Base-by-base conservation (phyloP, 2,329 filamentous ascomycete genomes). In the Penicillium rolfsii region DNA sequence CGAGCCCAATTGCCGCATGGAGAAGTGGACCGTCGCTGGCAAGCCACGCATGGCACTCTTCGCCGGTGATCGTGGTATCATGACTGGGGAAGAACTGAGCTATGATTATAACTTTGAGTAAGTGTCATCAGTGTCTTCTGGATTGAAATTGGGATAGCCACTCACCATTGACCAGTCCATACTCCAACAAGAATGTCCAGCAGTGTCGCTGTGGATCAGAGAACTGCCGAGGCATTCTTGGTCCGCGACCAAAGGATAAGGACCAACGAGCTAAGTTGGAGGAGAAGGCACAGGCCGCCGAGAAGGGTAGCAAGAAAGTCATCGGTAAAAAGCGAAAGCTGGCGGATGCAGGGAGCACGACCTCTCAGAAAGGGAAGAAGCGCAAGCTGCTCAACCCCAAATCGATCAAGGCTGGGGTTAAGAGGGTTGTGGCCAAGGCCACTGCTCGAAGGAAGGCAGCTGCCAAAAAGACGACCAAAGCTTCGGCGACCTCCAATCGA, bases 31-130 rank as follows among this genome's bases (percentile, higher is more conserved):
- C 63, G 95, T 99, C 57, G 89, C 89, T 52, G 93, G 93, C 30
- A 93, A 96, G 75, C 94, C 94, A 45, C 88, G 95, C 58, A 98
- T 99, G 92, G 95, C 93, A 16, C 85, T 99, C 1, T 99, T 99
- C 74, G 95, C 95, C 12, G 94, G 94, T 35, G 90, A 96, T 69
- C 83, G 84, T 52, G 92, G 92, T 14, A 94, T 99, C 74, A 91
- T 91, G 87, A 97, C 93, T 11, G 95, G 95, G 26, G 93, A 98
- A 65, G 95, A 99, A 78, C 82, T 99, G 63, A 98, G 93, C 0
- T 99, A 99, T 75, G 95, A 99, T 82, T 90, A 90, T 75, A 90
- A 90, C 67, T 90, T 90, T 66, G 86, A 89, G 84, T 86, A 73
- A 74, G 83, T 76, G 53, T 36, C 5, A 19, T 38, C 16, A 28